Evolutionary conservation across 352 stramenopile genomes (phyloP).

Genomic region (Phytopythium kandeliae): DNA sequence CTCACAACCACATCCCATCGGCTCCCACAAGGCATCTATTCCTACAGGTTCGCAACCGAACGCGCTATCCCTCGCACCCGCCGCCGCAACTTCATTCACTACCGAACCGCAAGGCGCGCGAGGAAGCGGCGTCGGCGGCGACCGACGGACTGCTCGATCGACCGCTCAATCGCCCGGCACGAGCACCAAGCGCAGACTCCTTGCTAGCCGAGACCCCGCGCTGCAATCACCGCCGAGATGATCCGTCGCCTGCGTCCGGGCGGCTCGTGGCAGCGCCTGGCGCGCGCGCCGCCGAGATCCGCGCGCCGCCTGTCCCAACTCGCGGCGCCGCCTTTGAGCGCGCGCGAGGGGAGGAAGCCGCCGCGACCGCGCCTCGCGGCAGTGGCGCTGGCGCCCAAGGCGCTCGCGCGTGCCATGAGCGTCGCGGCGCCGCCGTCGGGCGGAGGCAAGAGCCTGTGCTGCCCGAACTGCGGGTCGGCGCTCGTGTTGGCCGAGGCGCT

Average conservation of each 20-base stretch:
- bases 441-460: conserved; percentile 26
- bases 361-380: not conserved
- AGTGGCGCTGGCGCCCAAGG: too few relatives aligned
- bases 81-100: too few relatives aligned
- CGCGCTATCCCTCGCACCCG: too few relatives aligned
- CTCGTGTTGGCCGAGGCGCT: conserved; percentile 41
- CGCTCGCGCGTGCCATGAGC: not conserved
- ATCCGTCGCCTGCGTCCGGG: conserved; percentile 5
- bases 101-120: too few relatives aligned
- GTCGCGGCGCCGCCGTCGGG: not conserved
- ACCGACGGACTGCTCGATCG: too few relatives aligned
- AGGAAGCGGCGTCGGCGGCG: too few relatives aligned
- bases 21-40: too few relatives aligned
- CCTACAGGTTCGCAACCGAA: too few relatives aligned
- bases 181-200: too few relatives aligned
- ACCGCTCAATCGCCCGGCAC: too few relatives aligned
- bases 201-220: too few relatives aligned
- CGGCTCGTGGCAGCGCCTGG: conserved; percentile 1
- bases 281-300: not conserved
- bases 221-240: conserved; percentile 1
- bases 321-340: not conserved
- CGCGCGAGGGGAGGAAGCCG: not conserved
- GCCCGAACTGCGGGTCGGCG: conserved; percentile 56
- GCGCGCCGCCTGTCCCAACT: conserved; percentile 1
- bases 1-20: too few relatives aligned